Conservation (phyloP, 2,329 filamentous ascomycete genomes). For the Clarireedia hainanense region DNA sequence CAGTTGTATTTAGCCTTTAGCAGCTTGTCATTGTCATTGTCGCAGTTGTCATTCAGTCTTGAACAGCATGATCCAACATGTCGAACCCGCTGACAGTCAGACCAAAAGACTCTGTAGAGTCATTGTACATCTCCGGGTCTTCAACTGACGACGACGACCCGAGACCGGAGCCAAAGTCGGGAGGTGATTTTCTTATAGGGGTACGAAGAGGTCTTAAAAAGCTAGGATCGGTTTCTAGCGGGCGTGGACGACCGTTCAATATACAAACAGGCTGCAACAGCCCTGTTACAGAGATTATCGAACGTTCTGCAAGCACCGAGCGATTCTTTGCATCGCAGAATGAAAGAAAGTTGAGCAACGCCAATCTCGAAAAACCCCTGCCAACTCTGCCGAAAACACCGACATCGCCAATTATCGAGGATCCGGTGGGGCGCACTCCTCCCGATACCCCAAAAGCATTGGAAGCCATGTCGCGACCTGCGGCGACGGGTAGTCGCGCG, state of each 20-base stretch:
- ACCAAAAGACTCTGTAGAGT: constrained; percentile 25
- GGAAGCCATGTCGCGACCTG: constrained; percentile 20
- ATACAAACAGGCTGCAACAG: constrained; percentile 15
- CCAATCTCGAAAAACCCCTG: constrained; percentile 27
- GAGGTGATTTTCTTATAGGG: constrained; percentile 24
- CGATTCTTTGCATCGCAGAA: constrained; percentile 1
- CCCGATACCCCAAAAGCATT: constrained; percentile 22
- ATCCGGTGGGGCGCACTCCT: constrained; percentile 12
- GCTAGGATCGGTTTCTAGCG: constrained; percentile 26
- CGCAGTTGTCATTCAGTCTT: constrained; percentile 7
- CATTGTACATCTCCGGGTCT: constrained; percentile 17
- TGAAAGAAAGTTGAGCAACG: constrained; percentile 20
- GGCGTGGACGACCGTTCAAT: constrained; percentile 18
- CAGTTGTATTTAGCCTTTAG: too few relatives aligned
- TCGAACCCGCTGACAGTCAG: constrained; percentile 26
- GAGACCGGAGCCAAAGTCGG: constrained; percentile 6
- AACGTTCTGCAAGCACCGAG: constrained; percentile 13
- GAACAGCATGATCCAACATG: constrained; percentile 26
- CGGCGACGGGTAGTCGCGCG: constrained; percentile 22
- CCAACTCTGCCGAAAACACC: constrained; percentile 26
- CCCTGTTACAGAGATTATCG: constrained; percentile 9
- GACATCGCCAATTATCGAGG: constrained; percentile 13
- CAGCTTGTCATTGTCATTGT: not conserved
- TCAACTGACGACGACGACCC: constrained; percentile 19
- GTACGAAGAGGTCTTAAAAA: constrained; percentile 27